Conservation (phyloP, 192 early-diverging fungal genomes). For the Backusella macrospora region DNA sequence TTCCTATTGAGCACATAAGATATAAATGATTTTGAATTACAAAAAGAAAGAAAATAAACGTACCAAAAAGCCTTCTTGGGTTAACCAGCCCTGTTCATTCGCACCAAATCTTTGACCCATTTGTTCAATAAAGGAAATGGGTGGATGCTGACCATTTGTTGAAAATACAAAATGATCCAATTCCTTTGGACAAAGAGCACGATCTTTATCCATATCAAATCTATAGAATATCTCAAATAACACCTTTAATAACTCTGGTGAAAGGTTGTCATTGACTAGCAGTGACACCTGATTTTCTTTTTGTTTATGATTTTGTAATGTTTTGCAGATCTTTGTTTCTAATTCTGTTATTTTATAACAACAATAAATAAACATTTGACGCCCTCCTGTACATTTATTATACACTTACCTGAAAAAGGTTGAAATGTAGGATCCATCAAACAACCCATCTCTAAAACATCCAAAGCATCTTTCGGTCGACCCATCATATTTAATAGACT, state of each 20-base stretch:
- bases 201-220: slow-evolving; percentile 3
- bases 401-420: slow-evolving; percentile 8
- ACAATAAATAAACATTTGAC: not conserved
- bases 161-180: slow-evolving; percentile 21
- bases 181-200: not conserved
- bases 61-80: slow-evolving; percentile 9
- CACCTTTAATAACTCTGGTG: slow-evolving; percentile 17
- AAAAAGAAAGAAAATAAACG: not conserved
- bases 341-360: not conserved
- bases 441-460: slow-evolving; percentile 6
- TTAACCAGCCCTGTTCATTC: slow-evolving; percentile 6
- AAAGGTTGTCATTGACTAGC: not conserved
- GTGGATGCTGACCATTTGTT: slow-evolving; percentile 14
- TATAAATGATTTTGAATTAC: not conserved
- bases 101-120: slow-evolving; percentile 22
- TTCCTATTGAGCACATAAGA: not conserved
- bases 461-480: not conserved
- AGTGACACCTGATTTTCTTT: not conserved
- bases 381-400: not conserved
- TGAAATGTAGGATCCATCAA: not conserved
- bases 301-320: not conserved
- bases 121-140: slow-evolving; percentile 3
- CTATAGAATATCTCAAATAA: slow-evolving; percentile 5
- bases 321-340: slow-evolving; percentile 17
- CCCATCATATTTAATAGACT: not conserved